A percentile compares a stretch with the other conserved stretches of the same genome.
These are phyloP conservation scores for Trametes hirsuta DNA, from an alignment of 1,284 basidiomycete species.

Conservation along the genomic window DNA sequence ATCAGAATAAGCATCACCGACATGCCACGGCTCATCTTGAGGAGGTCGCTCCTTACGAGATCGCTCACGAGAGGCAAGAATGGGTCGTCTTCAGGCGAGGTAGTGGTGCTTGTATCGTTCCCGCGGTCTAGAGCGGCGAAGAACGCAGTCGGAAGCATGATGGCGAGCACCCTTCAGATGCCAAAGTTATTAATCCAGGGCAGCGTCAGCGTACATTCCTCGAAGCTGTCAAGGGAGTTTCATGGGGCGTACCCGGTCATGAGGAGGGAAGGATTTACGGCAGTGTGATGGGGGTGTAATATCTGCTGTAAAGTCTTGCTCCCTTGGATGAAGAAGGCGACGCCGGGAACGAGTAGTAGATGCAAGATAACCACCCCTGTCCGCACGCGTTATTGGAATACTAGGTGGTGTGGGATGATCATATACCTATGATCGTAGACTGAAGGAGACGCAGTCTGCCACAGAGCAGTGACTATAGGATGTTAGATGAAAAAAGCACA, in stretches of 20 bases:
- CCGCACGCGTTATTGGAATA: neutral
- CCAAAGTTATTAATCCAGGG: no score
- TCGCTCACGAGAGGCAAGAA: slow-evolving; percentile 13
- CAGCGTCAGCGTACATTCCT: neutral
- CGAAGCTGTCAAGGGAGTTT: neutral
- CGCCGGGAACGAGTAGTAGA: slow-evolving; percentile 62
- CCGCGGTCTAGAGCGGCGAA: slow-evolving; percentile 60
- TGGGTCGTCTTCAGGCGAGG: neutral
- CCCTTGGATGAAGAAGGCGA: slow-evolving; percentile 61
- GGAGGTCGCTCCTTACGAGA: slow-evolving; percentile 44
- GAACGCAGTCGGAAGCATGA: slow-evolving; percentile 65
- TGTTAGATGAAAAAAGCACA: neutral
- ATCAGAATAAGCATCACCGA: slow-evolving; percentile 61
- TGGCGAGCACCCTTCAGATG: slow-evolving; percentile 52
- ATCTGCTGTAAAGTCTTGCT: slow-evolving; percentile 53
- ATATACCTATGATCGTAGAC: slow-evolving; percentile 57
- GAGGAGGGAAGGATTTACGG: slow-evolving; percentile 66
- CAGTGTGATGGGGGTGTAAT: slow-evolving; percentile 50
- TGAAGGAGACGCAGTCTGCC: slow-evolving; percentile 56
- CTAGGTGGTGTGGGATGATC: no score
- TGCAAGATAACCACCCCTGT: slow-evolving; percentile 65
- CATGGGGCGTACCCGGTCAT: slow-evolving; percentile 54
- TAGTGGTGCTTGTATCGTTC: neutral
- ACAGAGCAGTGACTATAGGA: neutral
- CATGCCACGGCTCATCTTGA: slow-evolving; percentile 64